phyloP scores from a whole-genome alignment of 169 alveolate genomes.

The Plasmodium billcollinsi region DNA sequence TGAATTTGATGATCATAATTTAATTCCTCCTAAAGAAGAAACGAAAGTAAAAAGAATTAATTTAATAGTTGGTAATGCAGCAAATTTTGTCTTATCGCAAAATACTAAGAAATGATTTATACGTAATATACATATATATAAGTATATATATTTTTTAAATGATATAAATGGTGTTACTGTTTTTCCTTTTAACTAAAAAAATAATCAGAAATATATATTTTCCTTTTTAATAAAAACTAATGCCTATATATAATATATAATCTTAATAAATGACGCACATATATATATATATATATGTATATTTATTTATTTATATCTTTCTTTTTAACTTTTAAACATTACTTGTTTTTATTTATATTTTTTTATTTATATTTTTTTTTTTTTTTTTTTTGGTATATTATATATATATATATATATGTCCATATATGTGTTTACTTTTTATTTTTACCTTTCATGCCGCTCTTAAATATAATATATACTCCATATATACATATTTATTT shows the following conservation, averaged over 20 bases:
- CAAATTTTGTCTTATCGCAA: conserved; percentile 58
- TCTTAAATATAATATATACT: background rate
- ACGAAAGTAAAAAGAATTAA: conserved; percentile 67
- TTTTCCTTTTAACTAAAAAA: no score
- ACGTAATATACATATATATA: background rate
- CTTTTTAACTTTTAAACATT: conserved; percentile 10
- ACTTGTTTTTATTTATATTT: conserved; percentile 1
- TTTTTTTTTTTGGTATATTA: background rate
- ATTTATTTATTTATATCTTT: background rate
- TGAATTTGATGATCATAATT: conserved; percentile 32
- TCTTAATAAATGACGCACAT: no score
- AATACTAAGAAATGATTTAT: conserved; percentile 36
- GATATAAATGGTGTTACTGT: no score
- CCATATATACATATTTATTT: conserved; percentile 2
- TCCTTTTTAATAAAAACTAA: background rate
- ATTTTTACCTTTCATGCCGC: conserved; percentile 3
- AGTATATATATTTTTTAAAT: no score
- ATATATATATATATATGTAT: no score
- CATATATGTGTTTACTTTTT: background rate
- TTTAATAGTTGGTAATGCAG: conserved; percentile 75
- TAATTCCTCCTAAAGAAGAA: conserved; percentile 50
- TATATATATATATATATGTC: background rate
- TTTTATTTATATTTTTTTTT: background rate
- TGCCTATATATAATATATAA: no score
- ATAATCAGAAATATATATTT: no score